These are phyloP conservation scores for Colletotrichum sansevieriae DNA, from an alignment of 2,329 filamentous ascomycete species.

Conservation along the genomic window DNA sequence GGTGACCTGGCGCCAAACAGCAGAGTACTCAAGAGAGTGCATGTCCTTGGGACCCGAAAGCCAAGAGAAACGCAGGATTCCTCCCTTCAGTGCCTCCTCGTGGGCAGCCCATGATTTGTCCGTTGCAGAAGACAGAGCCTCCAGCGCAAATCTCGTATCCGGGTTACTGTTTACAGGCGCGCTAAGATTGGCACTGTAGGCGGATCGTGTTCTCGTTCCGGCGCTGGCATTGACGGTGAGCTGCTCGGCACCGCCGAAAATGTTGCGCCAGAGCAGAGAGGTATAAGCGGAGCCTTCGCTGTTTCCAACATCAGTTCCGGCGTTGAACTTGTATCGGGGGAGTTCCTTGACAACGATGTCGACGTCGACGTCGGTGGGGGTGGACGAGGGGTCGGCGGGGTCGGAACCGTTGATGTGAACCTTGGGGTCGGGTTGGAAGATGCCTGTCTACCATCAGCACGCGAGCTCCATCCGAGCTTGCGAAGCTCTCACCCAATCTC, in stretches of 20 bases:
- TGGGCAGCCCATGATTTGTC: constrained; percentile 95
- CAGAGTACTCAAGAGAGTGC: constrained; percentile 85
- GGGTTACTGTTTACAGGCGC: constrained; percentile 85
- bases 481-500: constrained; percentile 74
- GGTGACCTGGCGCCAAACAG: constrained; percentile 90
- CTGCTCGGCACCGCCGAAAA: constrained; percentile 94
- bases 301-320: constrained; percentile 93
- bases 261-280: constrained; percentile 87
- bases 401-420: constrained; percentile 85
- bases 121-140: constrained; percentile 85
- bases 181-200: constrained; percentile 89
- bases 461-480: background rate
- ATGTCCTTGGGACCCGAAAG: constrained; percentile 61
- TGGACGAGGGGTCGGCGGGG: constrained; percentile 75
- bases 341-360: constrained; percentile 87
- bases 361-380: constrained; percentile 84
- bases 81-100: constrained; percentile 88
- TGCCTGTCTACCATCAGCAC: constrained; percentile 67
- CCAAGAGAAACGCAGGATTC: constrained; percentile 82
- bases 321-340: constrained; percentile 88
- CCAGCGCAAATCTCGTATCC: constrained; percentile 81
- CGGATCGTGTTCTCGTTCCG: constrained; percentile 90
- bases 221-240: constrained; percentile 88
- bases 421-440: constrained; percentile 86
- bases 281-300: constrained; percentile 94